A percentile compares a stretch with the other conserved stretches of the same genome.
Evolutionary conservation across 1,139 yeast species (phyloP).

Genomic region (Dujonia santamariae): DNA sequence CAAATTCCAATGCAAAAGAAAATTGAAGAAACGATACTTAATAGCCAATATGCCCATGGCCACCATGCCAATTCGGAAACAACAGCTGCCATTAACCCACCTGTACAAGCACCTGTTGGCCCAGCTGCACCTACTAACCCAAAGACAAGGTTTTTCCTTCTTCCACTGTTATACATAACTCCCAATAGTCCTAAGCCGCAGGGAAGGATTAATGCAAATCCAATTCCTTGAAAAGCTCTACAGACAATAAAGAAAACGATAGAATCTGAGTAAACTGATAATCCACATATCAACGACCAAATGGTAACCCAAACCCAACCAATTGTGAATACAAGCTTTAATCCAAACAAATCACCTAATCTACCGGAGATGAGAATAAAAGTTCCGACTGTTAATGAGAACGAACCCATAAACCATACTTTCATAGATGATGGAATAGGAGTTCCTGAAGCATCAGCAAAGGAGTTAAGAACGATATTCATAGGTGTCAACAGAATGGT

Average conservation of each 20-base stretch:
- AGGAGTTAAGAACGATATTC: conserved; percentile 33
- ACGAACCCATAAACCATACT: conserved; percentile 59
- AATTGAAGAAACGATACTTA: conserved; percentile 33
- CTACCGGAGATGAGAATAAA: conserved; percentile 51
- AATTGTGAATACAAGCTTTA: conserved; percentile 35
- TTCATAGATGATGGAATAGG: conserved; percentile 20
- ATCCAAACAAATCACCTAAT: conserved; percentile 53
- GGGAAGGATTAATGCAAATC: conserved; percentile 51
- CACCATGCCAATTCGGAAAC: conserved; percentile 42
- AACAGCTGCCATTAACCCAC: conserved; percentile 47
- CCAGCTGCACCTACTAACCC: conserved; percentile 54
- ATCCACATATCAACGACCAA: conserved; percentile 49
- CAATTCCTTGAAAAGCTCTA: conserved; percentile 55
- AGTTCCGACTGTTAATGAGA: conserved; percentile 54
- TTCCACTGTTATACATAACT: conserved; percentile 41
- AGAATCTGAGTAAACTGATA: conserved; percentile 40
- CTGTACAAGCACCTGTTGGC: conserved; percentile 52
- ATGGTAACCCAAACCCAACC: conserved; percentile 46
- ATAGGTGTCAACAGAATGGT: conserved; percentile 39
- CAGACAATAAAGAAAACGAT: conserved; percentile 47
- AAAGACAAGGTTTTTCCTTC: conserved; percentile 49
- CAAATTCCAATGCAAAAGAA: conserved; percentile 22
- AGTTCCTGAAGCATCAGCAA: conserved; percentile 14
- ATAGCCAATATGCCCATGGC: conserved; percentile 54
- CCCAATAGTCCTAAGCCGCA: conserved; percentile 54